Evolutionary conservation across 2,329 filamentous ascomycete genomes (phyloP), one percentile per base, ranked within the genome.

Genomic region (Thermothelomyces thermophilus): DNA sequence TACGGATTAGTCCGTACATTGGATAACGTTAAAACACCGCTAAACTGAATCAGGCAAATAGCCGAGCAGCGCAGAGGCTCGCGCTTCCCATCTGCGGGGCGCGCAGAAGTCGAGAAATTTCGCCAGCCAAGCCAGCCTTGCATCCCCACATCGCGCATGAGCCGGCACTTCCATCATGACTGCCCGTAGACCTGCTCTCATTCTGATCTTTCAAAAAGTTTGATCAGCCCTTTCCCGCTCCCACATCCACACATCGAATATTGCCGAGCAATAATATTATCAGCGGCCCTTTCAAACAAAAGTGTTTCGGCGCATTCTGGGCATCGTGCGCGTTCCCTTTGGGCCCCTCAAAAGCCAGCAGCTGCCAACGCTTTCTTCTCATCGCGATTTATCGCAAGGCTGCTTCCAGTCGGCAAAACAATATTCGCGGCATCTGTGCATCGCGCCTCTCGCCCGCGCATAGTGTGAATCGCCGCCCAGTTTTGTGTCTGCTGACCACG

Each of bases 381-480:
- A 24, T 26, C 36, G 19, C 37, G 4, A 13, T 19, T 44, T 30
- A 26, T 22, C 34, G 24, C 43, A 10, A 30, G 37, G n/a, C 24
- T 26, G n/a, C 6, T 16, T 7, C 19, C n/a, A 9, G 14, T 20
- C 43, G 14, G 17, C 30, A 35, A 17, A 3, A 10, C 30, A 24
- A 42, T 5, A 14, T 13, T 6, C 30, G 30, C 20, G n/a, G 16
- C 35, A 9, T 8, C 19, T 20, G 16, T 16, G 11, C 34, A 22
- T 16, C 11, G 24, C 34, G 17, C 34, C 2, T 20, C 44, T 41
- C 8, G 5, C 22, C 30, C 36, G 30, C 35, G 28, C 28, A 35
- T 14, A 20, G 22, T 44, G 50, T 51, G 41, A 51, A 39, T 30
- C 24, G 16, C 22, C 34, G 11, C 33, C 20, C 41, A 34, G 34